Percentiles rank a stretch among this genome's conserved stretches.
Evolutionary conservation across 345 rosid species (phyloP).

Genomic region (Physaria fendleri): DNA sequence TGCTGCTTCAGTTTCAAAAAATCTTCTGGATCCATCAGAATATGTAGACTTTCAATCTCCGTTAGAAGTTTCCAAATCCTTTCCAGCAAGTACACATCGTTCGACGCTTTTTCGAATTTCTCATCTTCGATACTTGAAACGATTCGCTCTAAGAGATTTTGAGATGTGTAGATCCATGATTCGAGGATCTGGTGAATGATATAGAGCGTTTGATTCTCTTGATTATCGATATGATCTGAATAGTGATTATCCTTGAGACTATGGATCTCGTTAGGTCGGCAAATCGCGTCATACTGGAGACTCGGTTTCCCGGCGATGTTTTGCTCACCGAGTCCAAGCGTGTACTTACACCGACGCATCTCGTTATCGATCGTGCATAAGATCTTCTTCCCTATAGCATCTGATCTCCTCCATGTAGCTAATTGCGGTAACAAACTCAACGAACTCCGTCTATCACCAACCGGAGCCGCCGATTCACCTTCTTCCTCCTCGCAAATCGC

Average conservation of each 20-base stretch:
- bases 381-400: slow-evolving; percentile 55
- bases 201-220: slow-evolving; percentile 64
- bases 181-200: slow-evolving; percentile 74
- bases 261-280: slow-evolving; percentile 58
- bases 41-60: slow-evolving; percentile 68
- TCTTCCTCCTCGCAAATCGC: slow-evolving; percentile 40
- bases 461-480: slow-evolving; percentile 9
- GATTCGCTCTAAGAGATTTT: slow-evolving; percentile 44
- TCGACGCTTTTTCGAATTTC: slow-evolving; percentile 43
- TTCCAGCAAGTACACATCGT: slow-evolving; percentile 54
- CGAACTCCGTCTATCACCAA: slow-evolving; percentile 53
- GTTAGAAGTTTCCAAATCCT: slow-evolving; percentile 67
- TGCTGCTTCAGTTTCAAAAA: slow-evolving; percentile 63
- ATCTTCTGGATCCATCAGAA: slow-evolving; percentile 82
- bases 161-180: slow-evolving; percentile 60
- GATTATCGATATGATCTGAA: slow-evolving; percentile 50
- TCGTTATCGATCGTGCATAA: slow-evolving; percentile 65
- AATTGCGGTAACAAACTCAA: slow-evolving; percentile 73
- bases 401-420: slow-evolving; percentile 70
- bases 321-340: slow-evolving; percentile 81
- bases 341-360: slow-evolving; percentile 69
- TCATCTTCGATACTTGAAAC: slow-evolving; percentile 36
- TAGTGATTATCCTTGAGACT: slow-evolving; percentile 45
- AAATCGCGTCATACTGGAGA: slow-evolving; percentile 74
- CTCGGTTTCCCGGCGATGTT: slow-evolving; percentile 71